These are phyloP conservation scores for Chrysopogon serrulatus DNA, from an alignment of 176 grass and related monocot genomes.

Conservation along the genomic window DNA sequence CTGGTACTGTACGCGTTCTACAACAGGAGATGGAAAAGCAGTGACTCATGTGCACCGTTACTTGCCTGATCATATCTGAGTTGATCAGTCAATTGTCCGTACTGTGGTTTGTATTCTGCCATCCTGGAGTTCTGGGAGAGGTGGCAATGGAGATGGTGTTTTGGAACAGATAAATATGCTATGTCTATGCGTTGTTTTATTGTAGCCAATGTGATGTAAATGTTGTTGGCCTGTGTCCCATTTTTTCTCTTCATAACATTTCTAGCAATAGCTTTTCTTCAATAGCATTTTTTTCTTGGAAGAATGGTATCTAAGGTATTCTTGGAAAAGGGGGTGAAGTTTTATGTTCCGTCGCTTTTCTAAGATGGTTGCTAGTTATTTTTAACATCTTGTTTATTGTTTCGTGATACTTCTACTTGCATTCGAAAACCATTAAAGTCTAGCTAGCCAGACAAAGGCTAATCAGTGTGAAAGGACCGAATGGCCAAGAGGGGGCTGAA, in stretches of 20 bases:
- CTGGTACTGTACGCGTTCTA: slow-evolving; percentile 67
- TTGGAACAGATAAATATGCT: not conserved
- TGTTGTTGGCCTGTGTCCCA: not conserved
- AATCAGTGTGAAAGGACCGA: no score
- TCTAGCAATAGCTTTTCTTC: not conserved
- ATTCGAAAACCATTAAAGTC: no score
- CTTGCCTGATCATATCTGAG: slow-evolving; percentile 27
- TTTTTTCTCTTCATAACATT: not conserved
- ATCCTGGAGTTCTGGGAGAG: not conserved
- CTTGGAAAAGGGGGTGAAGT: no score
- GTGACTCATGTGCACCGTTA: slow-evolving; percentile 24
- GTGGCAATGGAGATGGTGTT: not conserved
- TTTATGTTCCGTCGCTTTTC: no score
- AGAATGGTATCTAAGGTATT: not conserved
- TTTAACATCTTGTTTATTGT: no score
- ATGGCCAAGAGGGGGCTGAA: no score
- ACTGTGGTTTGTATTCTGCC: not conserved
- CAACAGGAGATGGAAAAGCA: slow-evolving; percentile 43
- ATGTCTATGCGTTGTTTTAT: not conserved
- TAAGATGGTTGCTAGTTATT: no score
- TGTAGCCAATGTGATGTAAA: slow-evolving; percentile 2
- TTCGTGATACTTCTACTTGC: no score
- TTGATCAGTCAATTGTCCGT: not conserved
- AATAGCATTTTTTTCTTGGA: not conserved
- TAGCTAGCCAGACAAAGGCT: no score